phyloP scores from a whole-genome alignment of 306 rosid species.

The Glycine tomentella region DNA sequence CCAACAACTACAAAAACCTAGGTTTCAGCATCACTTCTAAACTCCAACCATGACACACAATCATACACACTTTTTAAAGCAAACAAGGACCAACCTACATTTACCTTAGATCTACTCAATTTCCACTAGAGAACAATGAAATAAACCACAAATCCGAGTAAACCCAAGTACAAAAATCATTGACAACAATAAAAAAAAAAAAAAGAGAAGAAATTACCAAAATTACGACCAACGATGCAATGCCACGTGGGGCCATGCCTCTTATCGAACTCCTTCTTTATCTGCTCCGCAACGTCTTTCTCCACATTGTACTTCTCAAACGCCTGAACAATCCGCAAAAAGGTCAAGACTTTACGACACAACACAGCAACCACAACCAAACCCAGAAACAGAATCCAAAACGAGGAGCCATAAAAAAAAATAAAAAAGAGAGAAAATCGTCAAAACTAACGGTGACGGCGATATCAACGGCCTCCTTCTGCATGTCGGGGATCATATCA shows the following conservation, averaged over 20 bases:
- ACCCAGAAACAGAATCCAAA: slow-evolving; percentile 43
- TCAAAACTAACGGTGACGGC: slow-evolving; percentile 74
- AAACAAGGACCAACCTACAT: slow-evolving; percentile 18
- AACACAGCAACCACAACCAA: neutral
- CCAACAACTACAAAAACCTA: slow-evolving; percentile 10
- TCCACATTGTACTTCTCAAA: slow-evolving; percentile 80
- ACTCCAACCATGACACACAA: no score
- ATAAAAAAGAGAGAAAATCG: neutral
- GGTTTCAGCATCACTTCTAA: no score
- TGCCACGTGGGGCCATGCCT: slow-evolving; percentile 94
- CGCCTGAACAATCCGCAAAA: slow-evolving; percentile 59
- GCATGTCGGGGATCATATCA: slow-evolving; percentile 84
- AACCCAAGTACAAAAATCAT: slow-evolving; percentile 16
- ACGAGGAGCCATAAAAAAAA: neutral
- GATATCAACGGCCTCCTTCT: slow-evolving; percentile 83
- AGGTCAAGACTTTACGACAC: slow-evolving; percentile 21
- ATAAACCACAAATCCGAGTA: slow-evolving; percentile 32
- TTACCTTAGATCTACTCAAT: slow-evolving; percentile 55
- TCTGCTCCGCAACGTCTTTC: slow-evolving; percentile 86
- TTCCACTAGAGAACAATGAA: slow-evolving; percentile 34
- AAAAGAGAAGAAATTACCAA: slow-evolving; percentile 65
- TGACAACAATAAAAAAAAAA: neutral
- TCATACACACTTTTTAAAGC: neutral
- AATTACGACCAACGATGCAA: slow-evolving; percentile 92
- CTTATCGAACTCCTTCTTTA: slow-evolving; percentile 88